A percentile compares a stretch with the other conserved stretches of the same genome.
These are phyloP conservation scores for Erythrobasidium yunnanense DNA, from an alignment of 768 basidiomycete species.

Conservation along the genomic window DNA sequence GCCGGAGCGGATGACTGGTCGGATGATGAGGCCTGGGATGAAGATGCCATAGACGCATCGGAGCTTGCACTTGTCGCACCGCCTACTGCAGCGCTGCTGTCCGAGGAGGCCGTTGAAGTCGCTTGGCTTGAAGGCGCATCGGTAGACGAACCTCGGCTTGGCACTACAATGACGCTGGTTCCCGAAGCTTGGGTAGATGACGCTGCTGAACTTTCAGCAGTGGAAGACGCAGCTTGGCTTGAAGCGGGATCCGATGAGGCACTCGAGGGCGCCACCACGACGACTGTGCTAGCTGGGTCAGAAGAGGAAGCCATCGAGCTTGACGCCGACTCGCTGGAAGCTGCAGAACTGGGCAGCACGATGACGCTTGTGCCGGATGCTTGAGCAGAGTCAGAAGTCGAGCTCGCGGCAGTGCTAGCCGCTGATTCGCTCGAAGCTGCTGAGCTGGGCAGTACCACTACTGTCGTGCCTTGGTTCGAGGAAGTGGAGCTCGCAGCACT, in stretches of 20 bases:
- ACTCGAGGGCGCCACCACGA: background rate
- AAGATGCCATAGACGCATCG: background rate
- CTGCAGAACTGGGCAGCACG: background rate
- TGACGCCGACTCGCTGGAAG: background rate
- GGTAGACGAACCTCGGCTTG: background rate
- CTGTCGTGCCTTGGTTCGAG: background rate
- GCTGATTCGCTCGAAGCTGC: background rate
- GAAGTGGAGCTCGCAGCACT: background rate
- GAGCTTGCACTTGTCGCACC: background rate
- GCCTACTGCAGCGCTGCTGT: background rate
- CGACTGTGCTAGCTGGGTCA: background rate
- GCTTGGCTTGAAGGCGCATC: background rate
- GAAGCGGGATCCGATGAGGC: background rate
- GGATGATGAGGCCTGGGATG: background rate
- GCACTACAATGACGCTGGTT: background rate
- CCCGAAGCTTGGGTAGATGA: background rate
- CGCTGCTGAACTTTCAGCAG: background rate
- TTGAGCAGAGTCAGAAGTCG: background rate
- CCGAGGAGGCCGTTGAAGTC: too few species aligned
- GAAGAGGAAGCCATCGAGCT: too few species aligned
- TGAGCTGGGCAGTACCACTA: background rate
- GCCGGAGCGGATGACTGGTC: background rate
- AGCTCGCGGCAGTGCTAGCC: background rate
- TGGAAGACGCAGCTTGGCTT: background rate
- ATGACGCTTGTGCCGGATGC: background rate